phyloP scores from a whole-genome alignment of 257 asterid species.

The Solanum paucissectum region DNA sequence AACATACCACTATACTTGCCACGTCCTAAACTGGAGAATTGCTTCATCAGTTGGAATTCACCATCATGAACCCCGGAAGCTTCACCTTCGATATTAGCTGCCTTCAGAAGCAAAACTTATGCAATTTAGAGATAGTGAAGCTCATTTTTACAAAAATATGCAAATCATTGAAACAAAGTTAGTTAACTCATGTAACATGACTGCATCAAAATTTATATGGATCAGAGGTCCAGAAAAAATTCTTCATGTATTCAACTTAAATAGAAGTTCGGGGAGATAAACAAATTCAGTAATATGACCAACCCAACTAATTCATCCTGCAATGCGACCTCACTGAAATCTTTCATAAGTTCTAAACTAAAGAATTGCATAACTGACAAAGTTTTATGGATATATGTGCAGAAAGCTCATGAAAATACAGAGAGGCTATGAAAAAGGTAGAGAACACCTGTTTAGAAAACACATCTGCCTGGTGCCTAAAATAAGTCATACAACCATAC shows the following conservation, averaged over 20 bases:
- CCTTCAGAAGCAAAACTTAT: slow-evolving; percentile 32
- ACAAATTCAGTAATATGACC: neutral
- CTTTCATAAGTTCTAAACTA: neutral
- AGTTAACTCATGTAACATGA: neutral
- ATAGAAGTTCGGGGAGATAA: neutral
- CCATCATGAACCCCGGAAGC: slow-evolving; percentile 60
- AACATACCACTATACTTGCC: slow-evolving; percentile 59
- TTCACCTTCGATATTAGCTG: slow-evolving; percentile 66
- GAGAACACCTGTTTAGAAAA: neutral
- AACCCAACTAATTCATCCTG: neutral
- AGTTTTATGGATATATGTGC: neutral
- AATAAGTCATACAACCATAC: neutral
- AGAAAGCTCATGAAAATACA: neutral
- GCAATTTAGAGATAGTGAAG: neutral
- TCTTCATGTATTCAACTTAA: neutral
- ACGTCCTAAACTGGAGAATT: slow-evolving; percentile 39
- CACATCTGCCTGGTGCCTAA: neutral
- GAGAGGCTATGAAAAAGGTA: neutral
- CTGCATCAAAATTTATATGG: neutral
- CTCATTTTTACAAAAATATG: neutral
- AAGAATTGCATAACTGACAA: neutral
- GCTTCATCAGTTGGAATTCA: slow-evolving; percentile 65
- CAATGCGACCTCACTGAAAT: neutral
- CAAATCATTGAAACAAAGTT: neutral
- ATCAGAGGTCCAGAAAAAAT: neutral